A percentile compares a stretch with the other conserved stretches of the same genome.
Conservation (phyloP, 148 eudicot species). For the Cornus suecica region DNA sequence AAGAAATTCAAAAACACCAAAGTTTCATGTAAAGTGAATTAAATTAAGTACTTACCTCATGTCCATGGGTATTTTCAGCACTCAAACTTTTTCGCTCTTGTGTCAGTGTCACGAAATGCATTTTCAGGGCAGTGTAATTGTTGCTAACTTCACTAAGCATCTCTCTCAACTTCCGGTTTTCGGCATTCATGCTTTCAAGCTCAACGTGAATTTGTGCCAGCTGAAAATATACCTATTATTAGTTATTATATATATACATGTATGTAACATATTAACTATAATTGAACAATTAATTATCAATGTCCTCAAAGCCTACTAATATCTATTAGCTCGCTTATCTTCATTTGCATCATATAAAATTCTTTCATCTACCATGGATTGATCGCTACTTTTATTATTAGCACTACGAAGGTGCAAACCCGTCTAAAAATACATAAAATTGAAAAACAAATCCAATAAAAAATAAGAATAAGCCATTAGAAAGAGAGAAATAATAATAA, state of each 20-base stretch:
- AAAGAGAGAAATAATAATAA: neutral
- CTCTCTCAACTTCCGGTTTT: conserved; percentile 63
- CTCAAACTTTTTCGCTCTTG: conserved; percentile 34
- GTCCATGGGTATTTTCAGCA: conserved; percentile 17
- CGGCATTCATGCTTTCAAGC: conserved; percentile 56
- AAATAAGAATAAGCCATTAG: neutral
- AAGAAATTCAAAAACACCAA: no score
- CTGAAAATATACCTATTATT: conserved; percentile 23
- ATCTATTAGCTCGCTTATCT: conserved; percentile 39
- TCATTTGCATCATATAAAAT: conserved; percentile 53
- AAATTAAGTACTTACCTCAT: conserved; percentile 22
- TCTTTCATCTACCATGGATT: conserved; percentile 65
- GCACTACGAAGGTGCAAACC: conserved; percentile 71
- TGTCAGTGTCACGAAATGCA: conserved; percentile 41
- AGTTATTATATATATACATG: neutral
- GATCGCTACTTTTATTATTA: conserved; percentile 68
- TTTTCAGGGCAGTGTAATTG: conserved; percentile 49
- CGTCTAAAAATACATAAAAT: conserved; percentile 36
- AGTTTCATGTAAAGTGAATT: neutral
- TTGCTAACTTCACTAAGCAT: conserved; percentile 56
- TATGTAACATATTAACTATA: neutral
- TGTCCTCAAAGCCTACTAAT: no score
- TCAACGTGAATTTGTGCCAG: conserved; percentile 49
- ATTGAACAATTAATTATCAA: neutral
- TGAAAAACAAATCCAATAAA: conserved; percentile 5